Base-by-base conservation (phyloP, 305 asterid genomes). In the Fraxinus dipetala region DNA sequence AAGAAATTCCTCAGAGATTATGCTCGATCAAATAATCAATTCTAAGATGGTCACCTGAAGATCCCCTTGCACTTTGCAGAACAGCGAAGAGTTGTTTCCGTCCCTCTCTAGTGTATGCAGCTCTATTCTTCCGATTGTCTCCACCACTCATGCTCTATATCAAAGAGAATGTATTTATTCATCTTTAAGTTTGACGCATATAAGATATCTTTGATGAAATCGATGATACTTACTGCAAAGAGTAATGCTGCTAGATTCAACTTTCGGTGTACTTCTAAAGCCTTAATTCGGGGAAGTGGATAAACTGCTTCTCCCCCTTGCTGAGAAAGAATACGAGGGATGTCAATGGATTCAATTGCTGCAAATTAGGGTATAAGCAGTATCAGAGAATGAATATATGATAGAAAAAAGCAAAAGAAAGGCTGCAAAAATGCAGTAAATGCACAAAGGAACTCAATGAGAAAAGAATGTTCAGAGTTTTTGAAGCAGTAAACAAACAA, bases 271-370 rank as follows among this genome's bases (percentile, higher is more conserved):
- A 95, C 94, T 92, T 93, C 99, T 82, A 96, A 87, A 81, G 92
- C 92, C 88, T 93, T 95, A 82, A 96, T 91, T 36, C 97, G 92
- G 72, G 99, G 98, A 78, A 96, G 95, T 54, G 99, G 98, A 83
- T 96, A 95, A 84, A 96, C 97, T 83, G 99, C 88, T 89, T 95
- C 99, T 82, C 99, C 99, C 34, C 99, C 98, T 95, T 95, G 98
- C 91, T 96, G 99, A 84, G 99, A 93, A 45, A 96, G 91, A 90
- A 96, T 93, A 84, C 97, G 93, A 76, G 98, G 99, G 80, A 96
- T 93, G 86, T 96, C 99, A 65, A 96, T 93, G 59, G 97, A 90
- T 85, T 95, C 99, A 85, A 96, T 89, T 81, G 97, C 99, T 96
- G 93, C 91, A 87, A 63, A 81, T 85, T 48, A 83, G 63, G 78